Evolutionary conservation across 108 stramenopile species (phyloP).

Genomic region (Fragilaria radians): DNA sequence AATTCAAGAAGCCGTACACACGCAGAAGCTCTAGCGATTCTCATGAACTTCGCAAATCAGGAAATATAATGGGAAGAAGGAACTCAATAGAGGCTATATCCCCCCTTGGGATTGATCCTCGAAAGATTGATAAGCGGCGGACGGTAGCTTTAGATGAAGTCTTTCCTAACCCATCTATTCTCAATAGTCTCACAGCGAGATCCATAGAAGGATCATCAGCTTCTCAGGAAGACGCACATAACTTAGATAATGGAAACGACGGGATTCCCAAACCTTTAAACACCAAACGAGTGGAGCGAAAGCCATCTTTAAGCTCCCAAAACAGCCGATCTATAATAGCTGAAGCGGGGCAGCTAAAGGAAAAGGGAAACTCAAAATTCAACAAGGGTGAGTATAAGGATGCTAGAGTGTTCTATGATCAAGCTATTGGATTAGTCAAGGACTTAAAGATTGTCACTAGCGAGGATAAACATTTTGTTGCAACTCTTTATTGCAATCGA

Average conservation of each 20-base stretch:
- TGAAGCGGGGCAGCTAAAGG: background rate
- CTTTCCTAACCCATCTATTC: background rate
- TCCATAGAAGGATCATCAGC: background rate
- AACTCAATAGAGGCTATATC: background rate
- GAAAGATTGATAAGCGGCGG: background rate
- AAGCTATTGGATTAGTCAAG: background rate
- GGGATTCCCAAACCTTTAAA: background rate
- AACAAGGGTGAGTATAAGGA: background rate
- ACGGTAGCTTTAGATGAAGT: background rate
- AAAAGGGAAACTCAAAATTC: background rate
- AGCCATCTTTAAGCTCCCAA: background rate
- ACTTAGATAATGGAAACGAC: background rate
- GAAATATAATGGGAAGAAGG: background rate
- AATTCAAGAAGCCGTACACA: background rate
- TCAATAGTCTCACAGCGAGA: too few relatives aligned
- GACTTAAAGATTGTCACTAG: background rate
- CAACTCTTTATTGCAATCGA: background rate
- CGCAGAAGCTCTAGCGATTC: background rate
- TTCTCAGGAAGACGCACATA: background rate
- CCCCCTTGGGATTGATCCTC: background rate
- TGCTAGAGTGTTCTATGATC: background rate
- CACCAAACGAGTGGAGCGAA: background rate
- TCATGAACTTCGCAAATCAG: background rate
- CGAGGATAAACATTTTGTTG: background rate
- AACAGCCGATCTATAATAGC: background rate